Evolutionary conservation across 768 basidiomycete genomes (phyloP).

Genomic region (Panaeolus cyanescens): DNA sequence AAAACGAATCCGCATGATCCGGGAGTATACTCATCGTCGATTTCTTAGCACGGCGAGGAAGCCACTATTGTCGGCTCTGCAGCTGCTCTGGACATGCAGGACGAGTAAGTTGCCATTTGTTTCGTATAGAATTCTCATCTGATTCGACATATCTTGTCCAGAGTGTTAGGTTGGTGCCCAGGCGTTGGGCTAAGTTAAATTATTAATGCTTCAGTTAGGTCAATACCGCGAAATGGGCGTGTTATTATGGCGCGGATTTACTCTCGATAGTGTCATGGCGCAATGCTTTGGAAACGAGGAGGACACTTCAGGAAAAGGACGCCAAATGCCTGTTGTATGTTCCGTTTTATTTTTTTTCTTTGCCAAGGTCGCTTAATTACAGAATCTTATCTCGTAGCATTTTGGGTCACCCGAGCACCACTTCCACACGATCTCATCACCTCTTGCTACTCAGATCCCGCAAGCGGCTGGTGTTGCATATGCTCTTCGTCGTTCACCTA

Average conservation of each 20-base stretch:
- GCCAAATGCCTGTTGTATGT: slow-evolving; percentile 91
- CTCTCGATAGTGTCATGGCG: slow-evolving; percentile 79
- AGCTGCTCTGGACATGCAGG: slow-evolving; percentile 77
- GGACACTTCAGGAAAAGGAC: slow-evolving; percentile 79
- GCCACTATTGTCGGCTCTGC: slow-evolving; percentile 89
- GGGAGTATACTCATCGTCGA: slow-evolving; percentile 5
- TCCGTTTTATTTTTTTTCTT: neutral
- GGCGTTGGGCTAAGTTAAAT: neutral
- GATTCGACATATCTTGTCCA: slow-evolving; percentile 23
- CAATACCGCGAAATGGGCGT: slow-evolving; percentile 96
- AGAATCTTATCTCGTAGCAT: slow-evolving; percentile 49
- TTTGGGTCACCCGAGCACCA: slow-evolving; percentile 84
- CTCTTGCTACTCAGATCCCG: slow-evolving; percentile 92
- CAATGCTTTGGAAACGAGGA: slow-evolving; percentile 90
- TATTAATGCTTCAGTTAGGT: slow-evolving; percentile 39
- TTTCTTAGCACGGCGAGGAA: slow-evolving; percentile 80
- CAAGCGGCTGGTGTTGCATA: slow-evolving; percentile 94
- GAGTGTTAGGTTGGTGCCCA: slow-evolving; percentile 65
- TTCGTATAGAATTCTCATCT: neutral
- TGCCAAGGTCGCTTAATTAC: neutral
- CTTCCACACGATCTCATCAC: slow-evolving; percentile 93
- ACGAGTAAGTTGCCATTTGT: slow-evolving; percentile 63
- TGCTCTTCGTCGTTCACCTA: slow-evolving; percentile 79
- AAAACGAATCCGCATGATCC: neutral
- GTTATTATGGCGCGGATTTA: slow-evolving; percentile 84